Percentiles rank a stretch among this genome's conserved stretches.
Conservation (phyloP, 2,329 filamentous ascomycete species). For the Aureobasidium sp. region DNA sequence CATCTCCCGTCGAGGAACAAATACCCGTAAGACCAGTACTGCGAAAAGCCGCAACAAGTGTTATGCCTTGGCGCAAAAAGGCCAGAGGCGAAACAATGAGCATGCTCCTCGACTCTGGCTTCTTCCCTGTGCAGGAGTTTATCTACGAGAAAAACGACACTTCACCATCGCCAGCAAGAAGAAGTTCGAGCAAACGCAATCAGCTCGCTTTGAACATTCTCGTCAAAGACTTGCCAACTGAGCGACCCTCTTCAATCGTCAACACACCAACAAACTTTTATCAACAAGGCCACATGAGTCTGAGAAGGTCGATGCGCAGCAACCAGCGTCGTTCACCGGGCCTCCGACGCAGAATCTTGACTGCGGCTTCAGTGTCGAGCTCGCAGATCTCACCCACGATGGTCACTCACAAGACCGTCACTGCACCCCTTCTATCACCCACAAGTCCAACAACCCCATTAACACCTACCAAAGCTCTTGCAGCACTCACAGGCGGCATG, state of each 20-base stretch:
- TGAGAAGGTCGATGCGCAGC: not conserved
- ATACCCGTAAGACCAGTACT: not conserved
- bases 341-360: not conserved
- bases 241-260: conserved; percentile 2
- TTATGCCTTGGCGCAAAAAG: conserved; percentile 10
- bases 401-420: not conserved
- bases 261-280: conserved; percentile 7
- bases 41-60: not conserved
- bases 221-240: not conserved
- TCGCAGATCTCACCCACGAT: not conserved
- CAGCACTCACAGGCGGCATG: not conserved
- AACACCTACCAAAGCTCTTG: conserved; percentile 4
- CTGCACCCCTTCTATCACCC: not conserved
- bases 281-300: not conserved
- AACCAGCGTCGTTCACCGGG: not conserved
- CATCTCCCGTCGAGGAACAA: not conserved
- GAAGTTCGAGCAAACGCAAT: not conserved
- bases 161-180: not conserved
- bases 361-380: not conserved
- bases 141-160: not conserved
- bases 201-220: conserved; percentile 9
- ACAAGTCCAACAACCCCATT: not conserved
- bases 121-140: conserved; percentile 17
- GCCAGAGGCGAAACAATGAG: conserved; percentile 21
- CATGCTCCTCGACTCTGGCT: conserved; percentile 24